These are phyloP conservation scores for Lentithecium fluviatile DNA, from an alignment of 495 filamentous ascomycete genomes.

Conservation along the genomic window DNA sequence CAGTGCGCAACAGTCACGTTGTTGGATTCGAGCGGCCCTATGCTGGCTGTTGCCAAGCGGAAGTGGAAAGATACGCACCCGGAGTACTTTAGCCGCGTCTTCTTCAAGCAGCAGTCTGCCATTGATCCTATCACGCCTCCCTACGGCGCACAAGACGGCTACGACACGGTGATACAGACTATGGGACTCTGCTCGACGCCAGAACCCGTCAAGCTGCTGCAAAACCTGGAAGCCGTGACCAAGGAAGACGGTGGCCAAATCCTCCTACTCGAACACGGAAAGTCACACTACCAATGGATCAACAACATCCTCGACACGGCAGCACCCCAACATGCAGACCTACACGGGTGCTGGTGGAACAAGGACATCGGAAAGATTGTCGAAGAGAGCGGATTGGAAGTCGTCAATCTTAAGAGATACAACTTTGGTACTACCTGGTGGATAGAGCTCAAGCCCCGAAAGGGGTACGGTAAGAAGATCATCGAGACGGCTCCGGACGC, in stretches of 20 bases:
- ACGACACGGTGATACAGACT: slow-evolving; percentile 86
- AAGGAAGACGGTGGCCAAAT: slow-evolving; percentile 64
- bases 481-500: not conserved
- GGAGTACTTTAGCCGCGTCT: slow-evolving; percentile 45
- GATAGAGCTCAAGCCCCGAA: slow-evolving; percentile 56
- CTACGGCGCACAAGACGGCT: slow-evolving; percentile 44
- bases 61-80: slow-evolving; percentile 57
- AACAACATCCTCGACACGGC: slow-evolving; percentile 75
- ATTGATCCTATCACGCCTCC: slow-evolving; percentile 39
- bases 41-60: slow-evolving; percentile 60
- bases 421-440: slow-evolving; percentile 79
- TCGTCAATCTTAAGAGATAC: slow-evolving; percentile 64
- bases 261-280: slow-evolving; percentile 87
- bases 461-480: slow-evolving; percentile 13
- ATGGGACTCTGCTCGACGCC: slow-evolving; percentile 89
- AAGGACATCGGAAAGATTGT: slow-evolving; percentile 82
- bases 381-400: slow-evolving; percentile 74
- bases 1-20: slow-evolving; percentile 55
- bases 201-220: slow-evolving; percentile 67
- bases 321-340: slow-evolving; percentile 73
- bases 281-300: slow-evolving; percentile 71
- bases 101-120: slow-evolving; percentile 47
- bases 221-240: slow-evolving; percentile 53
- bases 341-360: slow-evolving; percentile 97
- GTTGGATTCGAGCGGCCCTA: slow-evolving; percentile 62